A percentile compares a stretch with the other conserved stretches of the same genome.
Conservation (phyloP, 2,329 filamentous ascomycete species). For the Daldinia sp. region DNA sequence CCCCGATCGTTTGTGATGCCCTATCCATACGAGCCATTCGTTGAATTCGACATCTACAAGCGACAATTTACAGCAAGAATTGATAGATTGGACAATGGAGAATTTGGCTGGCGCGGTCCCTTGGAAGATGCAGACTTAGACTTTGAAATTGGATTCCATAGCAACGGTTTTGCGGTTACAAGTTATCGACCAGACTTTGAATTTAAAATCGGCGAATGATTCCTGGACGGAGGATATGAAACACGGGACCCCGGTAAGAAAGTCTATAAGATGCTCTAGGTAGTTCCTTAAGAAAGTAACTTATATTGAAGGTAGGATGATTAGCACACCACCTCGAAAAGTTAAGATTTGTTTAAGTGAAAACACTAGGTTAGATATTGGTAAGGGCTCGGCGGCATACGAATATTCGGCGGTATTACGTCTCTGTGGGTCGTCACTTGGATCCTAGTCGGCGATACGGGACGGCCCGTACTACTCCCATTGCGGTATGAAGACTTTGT, state of each 20-base stretch:
- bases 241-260: not conserved
- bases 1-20: not conserved
- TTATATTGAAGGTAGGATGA: not conserved
- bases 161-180: not conserved
- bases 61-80: slow-evolving; percentile 13
- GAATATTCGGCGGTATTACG: not conserved
- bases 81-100: not conserved
- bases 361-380: not conserved
- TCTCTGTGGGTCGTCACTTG: not conserved
- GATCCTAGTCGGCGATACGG: not conserved
- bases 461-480: not conserved
- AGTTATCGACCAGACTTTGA: slow-evolving; percentile 21
- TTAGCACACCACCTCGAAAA: not conserved
- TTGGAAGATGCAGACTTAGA: slow-evolving; percentile 18
- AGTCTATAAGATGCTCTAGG: not conserved
- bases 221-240: not conserved
- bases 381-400: not conserved
- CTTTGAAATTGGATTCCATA: slow-evolving; percentile 17
- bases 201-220: slow-evolving; percentile 3
- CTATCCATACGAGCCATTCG: not conserved
- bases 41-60: slow-evolving; percentile 33
- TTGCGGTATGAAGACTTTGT: not conserved
- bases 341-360: not conserved
- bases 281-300: not conserved
- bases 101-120: slow-evolving; percentile 8